A percentile compares a stretch with the other conserved stretches of the same genome.
Conservation (phyloP, 164 flowering plant genomes). For the Malania oleifera region DNA sequence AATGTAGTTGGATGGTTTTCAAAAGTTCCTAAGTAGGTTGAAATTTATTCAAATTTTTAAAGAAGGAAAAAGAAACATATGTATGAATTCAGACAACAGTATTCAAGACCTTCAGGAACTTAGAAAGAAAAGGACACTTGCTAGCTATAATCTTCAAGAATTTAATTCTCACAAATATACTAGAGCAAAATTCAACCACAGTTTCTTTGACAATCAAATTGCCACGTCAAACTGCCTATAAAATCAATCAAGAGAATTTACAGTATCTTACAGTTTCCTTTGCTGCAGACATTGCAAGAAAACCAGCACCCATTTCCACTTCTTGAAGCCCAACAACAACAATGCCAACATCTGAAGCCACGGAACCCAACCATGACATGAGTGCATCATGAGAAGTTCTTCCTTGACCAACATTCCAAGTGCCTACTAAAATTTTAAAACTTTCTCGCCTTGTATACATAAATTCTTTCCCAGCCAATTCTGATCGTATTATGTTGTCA, state of each 20-base stretch:
- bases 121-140: background rate
- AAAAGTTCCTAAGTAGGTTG: too few relatives aligned
- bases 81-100: background rate
- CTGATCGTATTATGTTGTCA: slow-evolving; percentile 63
- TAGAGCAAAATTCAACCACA: background rate
- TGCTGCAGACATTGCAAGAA: slow-evolving; percentile 98
- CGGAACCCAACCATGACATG: slow-evolving; percentile 82
- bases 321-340: slow-evolving; percentile 93
- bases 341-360: slow-evolving; percentile 70
- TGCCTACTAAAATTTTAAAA: slow-evolving; percentile 65
- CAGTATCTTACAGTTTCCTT: slow-evolving; percentile 79
- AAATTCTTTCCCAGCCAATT: slow-evolving; percentile 53
- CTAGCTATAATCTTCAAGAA: too few relatives aligned
- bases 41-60: too few relatives aligned
- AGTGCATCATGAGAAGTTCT: slow-evolving; percentile 79
- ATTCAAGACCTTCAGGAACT: background rate
- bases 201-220: background rate
- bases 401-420: slow-evolving; percentile 99
- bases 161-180: too few relatives aligned
- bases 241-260: background rate
- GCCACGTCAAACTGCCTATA: background rate
- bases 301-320: slow-evolving; percentile 99
- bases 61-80: background rate
- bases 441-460: slow-evolving; percentile 50
- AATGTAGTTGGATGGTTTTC: too few relatives aligned